Percentiles rank a stretch among this genome's conserved stretches.
phyloP scores from a whole-genome alignment of 495 filamentous ascomycete species.

The Penicillium fimorum region DNA sequence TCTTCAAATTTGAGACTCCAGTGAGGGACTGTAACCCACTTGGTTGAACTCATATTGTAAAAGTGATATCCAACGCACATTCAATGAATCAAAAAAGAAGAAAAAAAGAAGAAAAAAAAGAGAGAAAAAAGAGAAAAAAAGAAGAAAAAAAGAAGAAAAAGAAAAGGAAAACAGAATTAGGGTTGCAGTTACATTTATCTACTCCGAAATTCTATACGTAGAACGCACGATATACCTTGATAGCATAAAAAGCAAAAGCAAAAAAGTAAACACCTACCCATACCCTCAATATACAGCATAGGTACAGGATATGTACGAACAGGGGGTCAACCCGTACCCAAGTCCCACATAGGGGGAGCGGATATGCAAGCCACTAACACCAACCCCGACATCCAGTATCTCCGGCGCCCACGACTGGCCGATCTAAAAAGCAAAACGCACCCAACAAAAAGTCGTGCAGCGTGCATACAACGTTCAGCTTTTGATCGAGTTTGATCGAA shows the following conservation, averaged over 20 bases:
- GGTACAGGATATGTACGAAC: neutral
- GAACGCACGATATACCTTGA: neutral
- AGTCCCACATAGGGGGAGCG: slow-evolving; percentile 14
- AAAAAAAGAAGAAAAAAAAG: neutral
- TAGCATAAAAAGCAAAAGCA: neutral
- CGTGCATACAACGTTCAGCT: neutral
- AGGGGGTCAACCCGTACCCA: neutral
- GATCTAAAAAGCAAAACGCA: slow-evolving; percentile 1
- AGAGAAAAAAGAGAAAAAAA: too few relatives aligned
- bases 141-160: too few relatives aligned
- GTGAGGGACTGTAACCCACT: neutral
- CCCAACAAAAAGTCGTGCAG: slow-evolving; percentile 9
- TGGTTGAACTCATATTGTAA: neutral
- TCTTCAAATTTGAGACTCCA: neutral
- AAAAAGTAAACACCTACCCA: neutral
- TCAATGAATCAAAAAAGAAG: neutral
- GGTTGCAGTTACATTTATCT: slow-evolving; percentile 1
- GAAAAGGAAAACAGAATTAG: neutral
- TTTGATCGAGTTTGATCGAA: neutral
- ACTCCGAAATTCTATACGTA: neutral
- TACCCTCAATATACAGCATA: neutral
- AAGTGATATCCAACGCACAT: neutral
- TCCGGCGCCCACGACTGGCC: slow-evolving; percentile 9
- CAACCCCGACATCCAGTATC: slow-evolving; percentile 7
- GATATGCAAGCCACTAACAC: slow-evolving; percentile 19